Conservation (phyloP, 2,329 filamentous ascomycete genomes). For the Cladosporium sp. region DNA sequence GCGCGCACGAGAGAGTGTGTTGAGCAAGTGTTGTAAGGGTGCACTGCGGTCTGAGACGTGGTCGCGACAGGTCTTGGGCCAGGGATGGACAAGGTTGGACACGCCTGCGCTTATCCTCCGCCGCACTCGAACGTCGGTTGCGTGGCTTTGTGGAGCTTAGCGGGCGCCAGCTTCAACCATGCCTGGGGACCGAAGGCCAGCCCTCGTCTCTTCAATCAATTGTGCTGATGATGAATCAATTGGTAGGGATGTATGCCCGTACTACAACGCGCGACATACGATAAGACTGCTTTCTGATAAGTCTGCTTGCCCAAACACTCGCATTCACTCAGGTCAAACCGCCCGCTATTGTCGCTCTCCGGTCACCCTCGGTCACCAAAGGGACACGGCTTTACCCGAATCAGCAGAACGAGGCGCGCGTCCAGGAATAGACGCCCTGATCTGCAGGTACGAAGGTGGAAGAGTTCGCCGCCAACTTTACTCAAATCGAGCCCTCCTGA, state of each 20-base stretch:
- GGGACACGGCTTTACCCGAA: neutral
- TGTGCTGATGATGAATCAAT: too few species aligned
- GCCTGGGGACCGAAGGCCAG: neutral
- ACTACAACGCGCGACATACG: neutral
- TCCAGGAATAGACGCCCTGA: constrained; percentile 3
- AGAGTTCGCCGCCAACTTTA: neutral
- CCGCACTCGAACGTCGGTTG: neutral
- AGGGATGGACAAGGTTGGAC: constrained; percentile 1
- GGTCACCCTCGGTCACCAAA: neutral
- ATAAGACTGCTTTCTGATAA: too few species aligned
- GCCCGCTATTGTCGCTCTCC: neutral
- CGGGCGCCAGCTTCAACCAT: neutral
- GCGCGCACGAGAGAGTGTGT: neutral
- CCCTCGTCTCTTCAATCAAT: too few species aligned
- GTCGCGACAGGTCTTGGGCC: constrained; percentile 11
- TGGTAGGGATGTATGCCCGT: too few species aligned
- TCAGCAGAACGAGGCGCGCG: neutral
- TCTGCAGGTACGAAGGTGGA: constrained; percentile 3
- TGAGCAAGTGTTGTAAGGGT: neutral
- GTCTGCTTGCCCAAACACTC: too few species aligned
- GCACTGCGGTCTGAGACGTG: constrained; percentile 1
- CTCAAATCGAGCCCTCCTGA: neutral
- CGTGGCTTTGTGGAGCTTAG: constrained; percentile 12
- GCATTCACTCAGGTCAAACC: neutral
- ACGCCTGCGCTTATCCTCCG: neutral